phyloP scores from a whole-genome alignment of 2,329 filamentous ascomycete genomes.

The Aspergillus arachidicola region DNA sequence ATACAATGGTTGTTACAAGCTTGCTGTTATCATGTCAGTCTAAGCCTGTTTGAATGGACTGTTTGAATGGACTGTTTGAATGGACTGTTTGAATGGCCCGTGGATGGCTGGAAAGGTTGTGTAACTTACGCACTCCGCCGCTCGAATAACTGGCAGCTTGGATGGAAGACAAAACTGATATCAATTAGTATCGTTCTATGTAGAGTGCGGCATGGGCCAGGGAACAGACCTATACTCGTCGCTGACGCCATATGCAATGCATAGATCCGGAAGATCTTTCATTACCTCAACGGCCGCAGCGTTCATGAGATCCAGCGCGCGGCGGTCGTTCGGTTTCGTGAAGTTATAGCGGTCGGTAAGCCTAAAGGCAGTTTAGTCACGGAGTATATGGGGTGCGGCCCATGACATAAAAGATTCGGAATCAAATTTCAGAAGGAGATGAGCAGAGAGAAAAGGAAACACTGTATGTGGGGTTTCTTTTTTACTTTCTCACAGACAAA shows the following conservation, averaged over 20 bases:
- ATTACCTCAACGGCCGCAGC: constrained; percentile 83
- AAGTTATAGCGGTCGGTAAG: constrained; percentile 83
- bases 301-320: constrained; percentile 93
- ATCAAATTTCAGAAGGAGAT: background rate
- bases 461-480: background rate
- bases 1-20: constrained; percentile 85
- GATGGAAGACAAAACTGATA: constrained; percentile 84
- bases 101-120: background rate
- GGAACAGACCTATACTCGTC: constrained; percentile 72
- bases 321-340: constrained; percentile 86
- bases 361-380: constrained; percentile 46
- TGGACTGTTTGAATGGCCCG: background rate
- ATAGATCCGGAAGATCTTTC: constrained; percentile 79
- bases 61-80: too few relatives aligned
- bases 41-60: background rate
- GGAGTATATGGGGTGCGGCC: background rate
- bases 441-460: background rate
- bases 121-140: constrained; percentile 69
- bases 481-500: background rate
- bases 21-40: constrained; percentile 60
- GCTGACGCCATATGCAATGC: constrained; percentile 87
- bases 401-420: background rate
- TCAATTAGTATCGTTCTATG: background rate
- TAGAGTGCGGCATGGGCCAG: too few relatives aligned
- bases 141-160: constrained; percentile 80